These are phyloP conservation scores for Claviceps citrina DNA, from an alignment of 2,329 filamentous ascomycete species.

Conservation along the genomic window DNA sequence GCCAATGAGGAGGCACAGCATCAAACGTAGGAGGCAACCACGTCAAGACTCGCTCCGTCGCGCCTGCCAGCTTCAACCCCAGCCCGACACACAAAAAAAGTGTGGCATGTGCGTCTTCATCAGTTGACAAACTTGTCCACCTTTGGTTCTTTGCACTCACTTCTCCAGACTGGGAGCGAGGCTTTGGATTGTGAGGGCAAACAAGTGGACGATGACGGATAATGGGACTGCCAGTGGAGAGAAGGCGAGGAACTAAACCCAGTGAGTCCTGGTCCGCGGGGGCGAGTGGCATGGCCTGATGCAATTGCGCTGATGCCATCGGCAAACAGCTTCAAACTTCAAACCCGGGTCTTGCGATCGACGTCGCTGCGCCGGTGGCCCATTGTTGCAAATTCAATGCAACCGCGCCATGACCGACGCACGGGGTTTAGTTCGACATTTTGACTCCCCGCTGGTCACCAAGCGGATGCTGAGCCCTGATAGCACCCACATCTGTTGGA, in stretches of 20 bases:
- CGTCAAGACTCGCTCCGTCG: constrained; percentile 1
- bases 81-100: constrained; percentile 1
- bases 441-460: not conserved
- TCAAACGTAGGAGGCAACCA: constrained; percentile 1
- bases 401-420: not conserved
- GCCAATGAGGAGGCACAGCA: constrained; percentile 6
- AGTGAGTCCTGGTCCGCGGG: constrained; percentile 2
- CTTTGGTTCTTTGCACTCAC: no score
- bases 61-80: not conserved
- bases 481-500: no score
- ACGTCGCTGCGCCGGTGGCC: not conserved
- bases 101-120: constrained; percentile 5
- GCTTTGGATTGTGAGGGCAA: not conserved
- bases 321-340: no score
- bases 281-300: no score
- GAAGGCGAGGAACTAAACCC: constrained; percentile 1
- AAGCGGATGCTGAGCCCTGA: not conserved
- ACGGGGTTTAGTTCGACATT: not conserved
- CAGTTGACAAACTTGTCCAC: not conserved
- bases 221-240: constrained; percentile 3
- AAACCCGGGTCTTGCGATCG: not conserved
- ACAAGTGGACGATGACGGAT: constrained; percentile 4
- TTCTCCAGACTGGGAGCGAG: constrained; percentile 5
- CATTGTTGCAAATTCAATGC: not conserved
- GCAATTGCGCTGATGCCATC: constrained; percentile 1